Evolutionary conservation across 495 filamentous ascomycete genomes (phyloP), one percentile per base, ranked within the genome.

Genomic region (Sphaerosporella brunnea): DNA sequence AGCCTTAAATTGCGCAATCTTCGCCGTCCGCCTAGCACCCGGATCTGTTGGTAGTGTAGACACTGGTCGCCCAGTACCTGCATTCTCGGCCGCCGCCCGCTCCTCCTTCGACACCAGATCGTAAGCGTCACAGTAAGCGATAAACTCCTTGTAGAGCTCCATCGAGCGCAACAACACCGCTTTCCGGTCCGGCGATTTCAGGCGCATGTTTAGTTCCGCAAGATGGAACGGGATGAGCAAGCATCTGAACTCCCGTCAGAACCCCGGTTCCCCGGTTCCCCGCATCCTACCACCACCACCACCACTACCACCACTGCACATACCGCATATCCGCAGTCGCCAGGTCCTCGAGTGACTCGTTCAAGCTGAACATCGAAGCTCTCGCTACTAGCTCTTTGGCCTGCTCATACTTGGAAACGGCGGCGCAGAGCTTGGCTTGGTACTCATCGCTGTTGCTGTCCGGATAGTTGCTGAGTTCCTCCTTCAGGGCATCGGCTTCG

Each of bases 281-380:
- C n/a, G n/a, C n/a, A n/a, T n/a, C n/a, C n/a, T n/a, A n/a, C n/a
- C n/a, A n/a, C n/a, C n/a, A n/a, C n/a, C n/a, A n/a, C n/a, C n/a
- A n/a, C n/a, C n/a, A n/a, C n/a, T n/a, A n/a, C 21, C 34, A 40
- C 4, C 28, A 49, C 16, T 49, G 52, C 38, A 20, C 16, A 23
- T 73, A 93, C 72, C 79, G 81, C 36, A 97, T 63, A 63, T 90
- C 77, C n/a, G 69, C 71, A 9, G 86, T 88, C 9, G 81, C 69
- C 23, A 96, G 66, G 68, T 97, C 90, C 47, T 96, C 92, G 25
- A 93, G 63, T 1, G 73, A 71, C 61, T 97, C 90, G 62, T 97
- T 96, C 5, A 78, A 71, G 57, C 84, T 90, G 70, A 95, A 96
- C 10, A 96, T 63, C 0, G 82, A 79, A 43, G 88, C 65, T 36